phyloP scores from a whole-genome alignment of 495 filamentous ascomycete species.

The Aspergillus taichungensis region DNA sequence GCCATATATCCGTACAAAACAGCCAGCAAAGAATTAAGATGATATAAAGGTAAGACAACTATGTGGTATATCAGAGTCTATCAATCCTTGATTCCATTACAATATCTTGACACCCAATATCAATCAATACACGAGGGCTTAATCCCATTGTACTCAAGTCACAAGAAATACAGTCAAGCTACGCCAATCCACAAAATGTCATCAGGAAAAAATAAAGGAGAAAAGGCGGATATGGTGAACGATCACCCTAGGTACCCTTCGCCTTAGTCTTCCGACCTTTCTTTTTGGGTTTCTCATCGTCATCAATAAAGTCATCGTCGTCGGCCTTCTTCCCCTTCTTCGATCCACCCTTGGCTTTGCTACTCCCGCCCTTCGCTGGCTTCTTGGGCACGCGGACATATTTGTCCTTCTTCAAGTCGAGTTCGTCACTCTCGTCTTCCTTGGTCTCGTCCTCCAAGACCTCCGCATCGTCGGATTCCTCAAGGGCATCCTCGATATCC shows the following conservation, averaged over 20 bases:
- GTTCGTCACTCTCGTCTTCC: slow-evolving; percentile 57
- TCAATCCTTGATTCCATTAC: too few species aligned
- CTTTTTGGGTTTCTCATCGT: slow-evolving; percentile 49
- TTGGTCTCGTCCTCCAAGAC: slow-evolving; percentile 52
- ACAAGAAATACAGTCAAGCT: too few species aligned
- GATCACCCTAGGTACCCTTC: slow-evolving; percentile 14
- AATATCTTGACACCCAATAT: too few species aligned
- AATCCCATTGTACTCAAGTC: too few species aligned
- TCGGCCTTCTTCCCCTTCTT: slow-evolving; percentile 51
- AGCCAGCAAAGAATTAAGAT: too few species aligned
- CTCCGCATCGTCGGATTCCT: slow-evolving; percentile 75
- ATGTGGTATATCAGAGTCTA: too few species aligned
- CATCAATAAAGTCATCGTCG: slow-evolving; percentile 31
- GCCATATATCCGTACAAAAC: too few species aligned
- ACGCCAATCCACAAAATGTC: too few species aligned
- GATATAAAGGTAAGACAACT: too few species aligned
- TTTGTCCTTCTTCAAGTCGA: slow-evolving; percentile 87
- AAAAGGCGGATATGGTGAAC: slow-evolving; percentile 4
- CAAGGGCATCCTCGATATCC: slow-evolving; percentile 92
- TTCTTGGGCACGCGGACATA: slow-evolving; percentile 88
- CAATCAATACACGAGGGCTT: too few species aligned
- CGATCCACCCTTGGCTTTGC: slow-evolving; percentile 20
- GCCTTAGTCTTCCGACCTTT: slow-evolving; percentile 38
- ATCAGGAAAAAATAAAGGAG: not conserved
- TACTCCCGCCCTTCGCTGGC: slow-evolving; percentile 30